Evolutionary conservation across 2,329 filamentous ascomycete species (phyloP), one percentile per base, ranked within the genome.

Genomic region (Corinectria fuckeliana): DNA sequence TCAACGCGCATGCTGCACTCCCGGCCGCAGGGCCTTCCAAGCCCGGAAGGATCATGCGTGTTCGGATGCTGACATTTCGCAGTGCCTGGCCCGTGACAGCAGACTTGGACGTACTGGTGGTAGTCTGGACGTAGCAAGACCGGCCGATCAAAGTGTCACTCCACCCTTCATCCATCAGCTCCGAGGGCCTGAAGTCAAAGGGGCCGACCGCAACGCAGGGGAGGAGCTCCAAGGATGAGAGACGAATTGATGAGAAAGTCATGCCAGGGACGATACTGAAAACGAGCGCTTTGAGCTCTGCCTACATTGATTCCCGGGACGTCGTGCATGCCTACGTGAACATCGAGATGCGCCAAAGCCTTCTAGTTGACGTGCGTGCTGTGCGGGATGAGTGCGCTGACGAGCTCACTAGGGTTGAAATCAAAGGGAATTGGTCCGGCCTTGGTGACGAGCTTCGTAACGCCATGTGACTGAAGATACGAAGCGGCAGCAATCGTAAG

Each of bases 241-340:
- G 77, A 63, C 85, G 77, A 3, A 90, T 77, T 11, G 91, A 81
- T 10, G 87, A 74, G 71, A 92, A 92, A 0, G 85, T 85, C 88
- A 93, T 90, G 36, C 90, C 91, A 34, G 85, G 85, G 21, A 92
- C 89, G 36, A 92, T 85, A 59, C 84, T 87, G 44, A 86, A 81
- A 2, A 85, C 64, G 2, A 81, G 80, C 1, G 81, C 77, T 4
- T 65, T 61, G 9, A 76, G 57, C 69, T 80, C 78, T 1, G 75
- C 76, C 3, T 69, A 68, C 4, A n/a, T 58, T 64, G 0, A 64
- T 26, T 13, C 73, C 66, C 1, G 56, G 28, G 4, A 72, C 64
- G 1, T 76, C 70, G 9, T 67, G 57, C 7, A 51, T 51, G 42
- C 62, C 21, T 14, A 41, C 28, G 23, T 69, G 30, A 20, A 39